Conservation (phyloP, 2,329 filamentous ascomycete genomes). For the Ascochyta lentis region DNA sequence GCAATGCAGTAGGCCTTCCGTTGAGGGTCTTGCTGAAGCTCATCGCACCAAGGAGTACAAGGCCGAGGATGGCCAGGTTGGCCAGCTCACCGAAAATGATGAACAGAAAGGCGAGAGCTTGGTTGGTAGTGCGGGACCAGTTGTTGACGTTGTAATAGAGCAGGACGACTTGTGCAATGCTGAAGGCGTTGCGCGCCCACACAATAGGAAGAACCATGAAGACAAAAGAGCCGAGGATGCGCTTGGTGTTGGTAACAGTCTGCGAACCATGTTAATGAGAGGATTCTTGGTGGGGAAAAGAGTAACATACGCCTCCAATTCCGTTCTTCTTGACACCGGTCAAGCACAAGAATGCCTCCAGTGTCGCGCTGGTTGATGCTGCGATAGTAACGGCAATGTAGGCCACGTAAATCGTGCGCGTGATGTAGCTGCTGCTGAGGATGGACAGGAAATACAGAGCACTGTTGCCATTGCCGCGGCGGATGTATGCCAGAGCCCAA, state of each 20-base stretch:
- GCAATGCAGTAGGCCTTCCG: neutral
- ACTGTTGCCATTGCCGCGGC: slow-evolving; percentile 10
- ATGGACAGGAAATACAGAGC: slow-evolving; percentile 18
- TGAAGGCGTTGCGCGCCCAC: slow-evolving; percentile 27
- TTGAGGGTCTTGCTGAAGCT: slow-evolving; percentile 22
- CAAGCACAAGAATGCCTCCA: slow-evolving; percentile 23
- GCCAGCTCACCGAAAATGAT: slow-evolving; percentile 28
- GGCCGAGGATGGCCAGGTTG: slow-evolving; percentile 19
- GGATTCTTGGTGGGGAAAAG: neutral
- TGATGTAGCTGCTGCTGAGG: slow-evolving; percentile 10
- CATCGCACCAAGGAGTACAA: slow-evolving; percentile 22
- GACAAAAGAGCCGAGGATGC: slow-evolving; percentile 19
- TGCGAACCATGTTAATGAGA: neutral
- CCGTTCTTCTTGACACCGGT: slow-evolving; percentile 24
- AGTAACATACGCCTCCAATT: slow-evolving; percentile 16
- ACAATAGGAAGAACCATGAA: slow-evolving; percentile 23
- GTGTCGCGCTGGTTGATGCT: slow-evolving; percentile 18
- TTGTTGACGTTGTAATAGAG: slow-evolving; percentile 20
- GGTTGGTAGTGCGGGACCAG: slow-evolving; percentile 27
- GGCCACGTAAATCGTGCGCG: slow-evolving; percentile 17
- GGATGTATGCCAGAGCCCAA: slow-evolving; percentile 18
- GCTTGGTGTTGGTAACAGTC: slow-evolving; percentile 10
- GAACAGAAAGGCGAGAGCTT: slow-evolving; percentile 28
- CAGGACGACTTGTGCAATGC: slow-evolving; percentile 22
- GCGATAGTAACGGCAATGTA: slow-evolving; percentile 19